These are phyloP conservation scores for Zea mays DNA, from an alignment of 176 grass and related monocot species.

Conservation along the genomic window DNA sequence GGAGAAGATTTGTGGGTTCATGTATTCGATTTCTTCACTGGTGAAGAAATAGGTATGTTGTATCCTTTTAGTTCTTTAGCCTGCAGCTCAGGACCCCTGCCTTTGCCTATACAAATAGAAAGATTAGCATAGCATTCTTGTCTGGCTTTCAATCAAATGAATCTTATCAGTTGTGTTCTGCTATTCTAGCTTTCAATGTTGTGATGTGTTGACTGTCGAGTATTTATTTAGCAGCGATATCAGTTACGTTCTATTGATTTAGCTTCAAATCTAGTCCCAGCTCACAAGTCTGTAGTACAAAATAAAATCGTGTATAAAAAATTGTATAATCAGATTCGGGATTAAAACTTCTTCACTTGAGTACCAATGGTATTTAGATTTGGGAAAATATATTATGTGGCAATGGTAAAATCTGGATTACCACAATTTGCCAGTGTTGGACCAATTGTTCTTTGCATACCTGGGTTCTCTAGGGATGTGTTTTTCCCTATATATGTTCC, in stretches of 20 bases:
- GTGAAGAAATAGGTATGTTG: conserved; percentile 90
- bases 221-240: neutral
- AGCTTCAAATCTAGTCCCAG: neutral
- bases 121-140: neutral
- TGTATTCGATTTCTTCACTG: conserved; percentile 89
- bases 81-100: neutral
- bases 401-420: neutral
- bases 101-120: conserved; percentile 2
- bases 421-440: neutral
- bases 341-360: neutral
- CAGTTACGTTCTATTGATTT: neutral
- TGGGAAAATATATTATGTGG: neutral
- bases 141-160: neutral
- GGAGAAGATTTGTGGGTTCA: conserved; percentile 99
- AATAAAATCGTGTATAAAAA: neutral
- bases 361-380: neutral
- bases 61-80: neutral
- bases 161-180: neutral
- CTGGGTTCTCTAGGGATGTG: neutral
- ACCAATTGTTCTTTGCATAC: neutral
- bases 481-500: neutral
- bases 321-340: neutral
- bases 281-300: neutral
- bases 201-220: neutral
- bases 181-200: neutral